A percentile compares a stretch with the other conserved stretches of the same genome.
These are phyloP conservation scores for Avena sativa DNA, from an alignment of 176 grass and related monocot genomes.

Conservation along the genomic window DNA sequence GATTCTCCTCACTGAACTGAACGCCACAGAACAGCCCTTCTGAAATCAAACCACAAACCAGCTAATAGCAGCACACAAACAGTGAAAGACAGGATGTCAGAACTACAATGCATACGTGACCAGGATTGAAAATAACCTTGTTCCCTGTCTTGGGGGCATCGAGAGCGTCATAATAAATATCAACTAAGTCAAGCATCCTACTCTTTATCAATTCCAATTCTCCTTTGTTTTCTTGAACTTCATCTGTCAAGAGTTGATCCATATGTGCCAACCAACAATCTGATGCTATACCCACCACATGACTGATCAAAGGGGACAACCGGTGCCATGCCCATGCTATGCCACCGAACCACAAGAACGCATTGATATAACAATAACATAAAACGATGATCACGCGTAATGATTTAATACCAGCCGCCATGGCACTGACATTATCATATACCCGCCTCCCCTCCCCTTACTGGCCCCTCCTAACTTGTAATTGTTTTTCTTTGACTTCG, in stretches of 20 bases:
- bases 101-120: not conserved
- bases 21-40: not conserved
- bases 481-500: no score
- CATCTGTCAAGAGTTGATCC: constrained; percentile 60
- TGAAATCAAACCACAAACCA: not conserved
- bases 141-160: constrained; percentile 66
- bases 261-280: constrained; percentile 63
- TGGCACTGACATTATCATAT: no score
- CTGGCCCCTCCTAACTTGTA: no score
- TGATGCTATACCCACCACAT: constrained; percentile 40
- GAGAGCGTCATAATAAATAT: constrained; percentile 72
- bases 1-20: no score
- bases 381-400: no score
- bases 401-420: no score
- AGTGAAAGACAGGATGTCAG: not conserved
- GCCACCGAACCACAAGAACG: no score
- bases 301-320: constrained; percentile 17
- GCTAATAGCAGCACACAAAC: no score
- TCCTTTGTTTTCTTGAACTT: constrained; percentile 36
- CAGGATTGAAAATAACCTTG: constrained; percentile 46
- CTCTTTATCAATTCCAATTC: not conserved
- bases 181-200: constrained; percentile 57
- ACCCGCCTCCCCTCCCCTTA: no score
- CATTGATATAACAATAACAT: no score
- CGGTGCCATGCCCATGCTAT: no score